Conservation (phyloP, 2,329 filamentous ascomycete genomes). For the Penicillium sp. region DNA sequence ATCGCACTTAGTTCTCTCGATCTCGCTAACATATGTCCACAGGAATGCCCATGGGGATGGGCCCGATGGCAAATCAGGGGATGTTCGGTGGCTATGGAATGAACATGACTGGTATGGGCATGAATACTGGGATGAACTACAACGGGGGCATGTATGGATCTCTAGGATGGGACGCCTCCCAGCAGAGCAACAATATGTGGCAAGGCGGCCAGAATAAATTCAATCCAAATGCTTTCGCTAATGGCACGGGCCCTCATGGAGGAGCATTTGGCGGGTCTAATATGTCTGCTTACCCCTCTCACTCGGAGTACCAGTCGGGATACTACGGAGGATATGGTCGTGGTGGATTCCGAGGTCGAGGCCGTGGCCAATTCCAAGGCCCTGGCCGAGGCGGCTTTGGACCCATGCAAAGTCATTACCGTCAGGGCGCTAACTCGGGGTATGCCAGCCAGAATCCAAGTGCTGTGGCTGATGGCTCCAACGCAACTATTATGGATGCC, state of each 20-base stretch:
- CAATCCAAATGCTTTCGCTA: slow-evolving; percentile 74
- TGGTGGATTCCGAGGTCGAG: slow-evolving; percentile 60
- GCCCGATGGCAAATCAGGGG: slow-evolving; percentile 54
- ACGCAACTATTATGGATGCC: slow-evolving; percentile 4
- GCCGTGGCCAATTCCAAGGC: slow-evolving; percentile 56
- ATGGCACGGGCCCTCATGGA: slow-evolving; percentile 78
- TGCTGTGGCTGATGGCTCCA: slow-evolving; percentile 31
- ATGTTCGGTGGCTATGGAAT: slow-evolving; percentile 58
- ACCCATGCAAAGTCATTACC: slow-evolving; percentile 39
- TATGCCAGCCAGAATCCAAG: slow-evolving; percentile 33
- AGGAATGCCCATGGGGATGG: slow-evolving; percentile 85
- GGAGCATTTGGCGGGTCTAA: slow-evolving; percentile 67
- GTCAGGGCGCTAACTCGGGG: slow-evolving; percentile 33
- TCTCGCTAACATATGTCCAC: slow-evolving; percentile 26
- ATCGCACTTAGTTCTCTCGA: neutral
- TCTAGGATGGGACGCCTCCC: slow-evolving; percentile 72
- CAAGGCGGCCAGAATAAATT: slow-evolving; percentile 86
- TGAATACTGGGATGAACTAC: slow-evolving; percentile 70
- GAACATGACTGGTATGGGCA: slow-evolving; percentile 85
- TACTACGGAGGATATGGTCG: slow-evolving; percentile 70
- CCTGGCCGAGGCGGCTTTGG: slow-evolving; percentile 39
- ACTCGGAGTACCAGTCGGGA: slow-evolving; percentile 71
- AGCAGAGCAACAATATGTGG: slow-evolving; percentile 61
- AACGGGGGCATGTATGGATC: slow-evolving; percentile 64
- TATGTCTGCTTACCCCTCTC: slow-evolving; percentile 64